phyloP scores from a whole-genome alignment of 805 yeast genomes.

The Candida manassasensis region DNA sequence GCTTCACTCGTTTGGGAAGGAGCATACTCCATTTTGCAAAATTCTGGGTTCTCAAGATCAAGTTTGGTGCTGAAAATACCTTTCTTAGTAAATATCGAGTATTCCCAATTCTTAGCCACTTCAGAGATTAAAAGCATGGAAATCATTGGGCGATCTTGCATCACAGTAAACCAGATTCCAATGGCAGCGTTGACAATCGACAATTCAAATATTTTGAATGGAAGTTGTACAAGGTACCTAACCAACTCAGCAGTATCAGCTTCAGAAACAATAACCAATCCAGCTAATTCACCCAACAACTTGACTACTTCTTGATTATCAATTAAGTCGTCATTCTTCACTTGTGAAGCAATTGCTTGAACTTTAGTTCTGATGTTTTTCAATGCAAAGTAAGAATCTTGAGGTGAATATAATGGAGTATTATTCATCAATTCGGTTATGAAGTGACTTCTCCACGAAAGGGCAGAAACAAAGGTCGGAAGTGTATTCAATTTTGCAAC shows the following conservation, averaged over 20 bases:
- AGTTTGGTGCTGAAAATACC: conserved; percentile 61
- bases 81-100: conserved; percentile 48
- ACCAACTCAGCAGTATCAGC: conserved; percentile 43
- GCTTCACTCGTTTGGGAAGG: conserved; percentile 70
- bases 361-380: conserved; percentile 25
- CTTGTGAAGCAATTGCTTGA: conserved; percentile 10
- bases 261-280: conserved; percentile 28
- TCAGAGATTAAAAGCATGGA: conserved; percentile 63
- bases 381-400: conserved; percentile 25
- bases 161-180: conserved; percentile 75
- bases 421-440: conserved; percentile 29
- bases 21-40: conserved; percentile 76
- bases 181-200: conserved; percentile 59
- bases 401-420: conserved; percentile 21
- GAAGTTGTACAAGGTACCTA: conserved; percentile 56
- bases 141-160: conserved; percentile 58
- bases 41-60: conserved; percentile 60
- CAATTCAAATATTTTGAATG: conserved; percentile 63
- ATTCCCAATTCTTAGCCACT: conserved; percentile 65
- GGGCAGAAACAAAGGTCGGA: conserved; percentile 72
- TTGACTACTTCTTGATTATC: conserved; percentile 28
- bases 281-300: conserved; percentile 43
- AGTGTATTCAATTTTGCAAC: conserved; percentile 48
- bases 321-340: conserved; percentile 9
- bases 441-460: conserved; percentile 59